These are phyloP conservation scores for Bruguiera parviflora DNA, from an alignment of 345 rosid species.

Conservation along the genomic window DNA sequence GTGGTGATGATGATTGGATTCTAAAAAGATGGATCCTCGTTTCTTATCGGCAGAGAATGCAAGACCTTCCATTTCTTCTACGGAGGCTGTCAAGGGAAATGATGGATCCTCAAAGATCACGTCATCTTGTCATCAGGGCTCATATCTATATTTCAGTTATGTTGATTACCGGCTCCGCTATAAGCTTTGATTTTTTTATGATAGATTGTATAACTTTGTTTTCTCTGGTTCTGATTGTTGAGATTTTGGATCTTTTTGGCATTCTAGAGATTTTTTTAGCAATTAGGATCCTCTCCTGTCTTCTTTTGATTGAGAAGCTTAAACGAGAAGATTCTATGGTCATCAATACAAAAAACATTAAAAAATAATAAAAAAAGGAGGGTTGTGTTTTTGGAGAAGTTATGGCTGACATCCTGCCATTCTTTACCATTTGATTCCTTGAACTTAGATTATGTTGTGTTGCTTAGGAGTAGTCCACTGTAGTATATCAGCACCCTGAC, in stretches of 20 bases:
- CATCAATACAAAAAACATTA: too few relatives aligned
- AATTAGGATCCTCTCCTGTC: background rate
- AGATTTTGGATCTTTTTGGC: background rate
- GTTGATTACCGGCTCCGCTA: conserved; percentile 21
- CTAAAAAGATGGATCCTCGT: background rate
- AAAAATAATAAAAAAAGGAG: too few relatives aligned
- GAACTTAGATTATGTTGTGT: too few relatives aligned
- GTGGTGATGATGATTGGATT: background rate
- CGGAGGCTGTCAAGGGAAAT: conserved; percentile 70
- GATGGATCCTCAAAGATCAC: conserved; percentile 78
- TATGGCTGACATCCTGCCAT: too few relatives aligned
- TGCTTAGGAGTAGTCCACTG: too few relatives aligned
- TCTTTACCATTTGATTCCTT: too few relatives aligned
- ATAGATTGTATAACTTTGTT: background rate
- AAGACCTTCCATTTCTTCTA: conserved; percentile 89
- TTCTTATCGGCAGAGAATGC: conserved; percentile 53
- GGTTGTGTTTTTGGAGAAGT: too few relatives aligned
- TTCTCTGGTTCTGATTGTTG: background rate
- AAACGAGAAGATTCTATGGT: too few relatives aligned
- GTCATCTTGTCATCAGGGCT: conserved; percentile 76
- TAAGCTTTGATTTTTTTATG: background rate
- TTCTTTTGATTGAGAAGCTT: too few relatives aligned
- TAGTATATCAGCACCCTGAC: too few relatives aligned
- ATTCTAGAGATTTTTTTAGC: background rate
- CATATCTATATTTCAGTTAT: conserved; percentile 83